Conservation (phyloP, 768 basidiomycete genomes). For the Auricularia cornea region DNA sequence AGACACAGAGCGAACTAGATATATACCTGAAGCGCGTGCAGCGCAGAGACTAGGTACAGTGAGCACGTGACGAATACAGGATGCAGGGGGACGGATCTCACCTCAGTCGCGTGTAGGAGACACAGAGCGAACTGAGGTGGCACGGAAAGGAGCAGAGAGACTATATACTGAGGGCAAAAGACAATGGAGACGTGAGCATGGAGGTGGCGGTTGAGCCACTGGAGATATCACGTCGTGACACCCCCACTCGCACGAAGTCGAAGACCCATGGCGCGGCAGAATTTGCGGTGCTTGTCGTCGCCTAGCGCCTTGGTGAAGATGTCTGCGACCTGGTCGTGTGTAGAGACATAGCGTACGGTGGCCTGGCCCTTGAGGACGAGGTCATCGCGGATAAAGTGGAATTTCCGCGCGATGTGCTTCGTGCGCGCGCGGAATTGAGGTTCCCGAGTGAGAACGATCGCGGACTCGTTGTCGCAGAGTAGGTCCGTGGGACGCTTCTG, state of each 20-base stretch:
- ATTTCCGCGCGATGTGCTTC: slow-evolving; percentile 21
- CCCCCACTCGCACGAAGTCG: slow-evolving; percentile 2
- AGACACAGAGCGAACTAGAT: too few relatives aligned
- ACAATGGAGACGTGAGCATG: too few relatives aligned
- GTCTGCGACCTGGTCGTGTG: slow-evolving; percentile 18
- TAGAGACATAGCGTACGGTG: slow-evolving; percentile 14
- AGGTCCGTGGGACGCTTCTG: neutral
- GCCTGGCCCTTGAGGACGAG: slow-evolving; percentile 10
- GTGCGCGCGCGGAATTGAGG: slow-evolving; percentile 13
- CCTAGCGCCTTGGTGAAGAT: slow-evolving; percentile 5
- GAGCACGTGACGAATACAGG: too few relatives aligned
- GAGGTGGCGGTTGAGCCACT: too few relatives aligned
- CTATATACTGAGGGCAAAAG: too few relatives aligned
- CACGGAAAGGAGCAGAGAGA: too few relatives aligned
- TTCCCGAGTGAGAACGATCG: slow-evolving; percentile 11
- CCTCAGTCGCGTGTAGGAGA: too few relatives aligned
- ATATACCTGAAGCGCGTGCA: too few relatives aligned
- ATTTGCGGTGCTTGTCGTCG: slow-evolving; percentile 12
- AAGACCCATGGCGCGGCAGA: slow-evolving; percentile 11
- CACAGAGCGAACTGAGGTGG: too few relatives aligned
- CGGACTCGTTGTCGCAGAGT: slow-evolving; percentile 16
- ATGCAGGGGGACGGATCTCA: too few relatives aligned
- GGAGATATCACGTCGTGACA: too few relatives aligned
- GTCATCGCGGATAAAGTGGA: slow-evolving; percentile 19
- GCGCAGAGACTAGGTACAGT: too few relatives aligned